Percentiles rank a stretch among this genome's conserved stretches.
phyloP scores from a whole-genome alignment of 2,329 filamentous ascomycete species.

The Talaromyces piceae region DNA sequence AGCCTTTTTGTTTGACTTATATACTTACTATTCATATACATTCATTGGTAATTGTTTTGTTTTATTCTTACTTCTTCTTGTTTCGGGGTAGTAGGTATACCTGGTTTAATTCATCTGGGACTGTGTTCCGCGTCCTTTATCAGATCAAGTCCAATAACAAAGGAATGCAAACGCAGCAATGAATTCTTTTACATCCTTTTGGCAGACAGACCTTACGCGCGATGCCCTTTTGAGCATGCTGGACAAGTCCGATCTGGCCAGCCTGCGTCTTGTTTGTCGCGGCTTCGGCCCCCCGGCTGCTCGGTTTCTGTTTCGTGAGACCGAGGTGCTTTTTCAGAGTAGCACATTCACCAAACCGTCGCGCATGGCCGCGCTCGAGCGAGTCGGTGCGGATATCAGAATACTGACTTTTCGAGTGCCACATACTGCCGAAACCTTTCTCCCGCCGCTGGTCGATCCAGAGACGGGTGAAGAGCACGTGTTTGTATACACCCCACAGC shows the following conservation, averaged over 20 bases:
- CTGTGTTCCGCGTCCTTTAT: not conserved
- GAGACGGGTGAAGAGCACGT: conserved; percentile 66
- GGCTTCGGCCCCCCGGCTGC: conserved; percentile 26
- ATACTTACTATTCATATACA: not conserved
- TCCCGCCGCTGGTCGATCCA: conserved; percentile 77
- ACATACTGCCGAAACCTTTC: conserved; percentile 69
- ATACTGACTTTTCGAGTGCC: conserved; percentile 70
- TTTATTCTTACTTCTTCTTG: too few species aligned
- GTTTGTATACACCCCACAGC: conserved; percentile 74
- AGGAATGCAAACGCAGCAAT: conserved; percentile 2
- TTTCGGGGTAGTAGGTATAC: conserved; percentile 6
- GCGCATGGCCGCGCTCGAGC: conserved; percentile 64
- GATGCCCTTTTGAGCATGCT: conserved; percentile 25
- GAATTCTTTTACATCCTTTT: conserved; percentile 26
- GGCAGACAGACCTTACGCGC: conserved; percentile 28
- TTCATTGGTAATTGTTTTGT: not conserved
- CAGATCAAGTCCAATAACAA: not conserved
- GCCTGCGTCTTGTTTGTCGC: conserved; percentile 30
- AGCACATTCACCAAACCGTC: conserved; percentile 68
- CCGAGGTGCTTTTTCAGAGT: conserved; percentile 43
- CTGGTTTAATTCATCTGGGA: not conserved
- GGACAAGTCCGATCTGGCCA: conserved; percentile 25
- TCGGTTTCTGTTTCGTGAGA: conserved; percentile 35
- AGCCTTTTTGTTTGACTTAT: too few species aligned
- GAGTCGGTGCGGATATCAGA: conserved; percentile 72